Evolutionary conservation across 306 rosid species (phyloP).

Genomic region (Malus domestica): DNA sequence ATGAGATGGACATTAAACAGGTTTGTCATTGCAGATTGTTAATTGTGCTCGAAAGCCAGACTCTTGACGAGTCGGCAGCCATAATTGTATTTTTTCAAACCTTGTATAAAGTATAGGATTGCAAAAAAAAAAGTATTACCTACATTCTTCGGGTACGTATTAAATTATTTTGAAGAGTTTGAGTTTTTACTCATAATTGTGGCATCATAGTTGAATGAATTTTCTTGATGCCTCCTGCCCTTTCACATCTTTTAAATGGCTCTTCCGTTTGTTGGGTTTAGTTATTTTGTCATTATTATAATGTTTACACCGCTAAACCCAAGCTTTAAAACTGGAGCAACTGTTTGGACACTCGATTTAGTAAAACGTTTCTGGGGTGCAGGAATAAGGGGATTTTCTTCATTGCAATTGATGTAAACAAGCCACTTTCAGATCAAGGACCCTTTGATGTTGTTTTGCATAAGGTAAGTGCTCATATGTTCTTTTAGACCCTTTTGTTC

Average conservation of each 20-base stretch:
- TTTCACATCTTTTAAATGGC: no score
- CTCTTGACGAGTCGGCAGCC: neutral
- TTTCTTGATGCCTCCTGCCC: neutral
- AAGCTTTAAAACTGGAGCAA: neutral
- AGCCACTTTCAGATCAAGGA: slow-evolving; percentile 78
- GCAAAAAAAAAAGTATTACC: neutral
- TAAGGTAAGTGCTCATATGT: slow-evolving; percentile 45
- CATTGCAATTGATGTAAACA: slow-evolving; percentile 67
- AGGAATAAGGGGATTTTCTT: slow-evolving; percentile 83
- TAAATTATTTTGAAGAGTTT: neutral
- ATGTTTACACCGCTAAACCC: neutral
- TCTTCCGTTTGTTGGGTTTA: neutral
- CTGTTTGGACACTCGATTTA: neutral
- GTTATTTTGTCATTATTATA: neutral
- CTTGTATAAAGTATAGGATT: neutral
- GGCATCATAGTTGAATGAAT: neutral
- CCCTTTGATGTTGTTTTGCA: slow-evolving; percentile 88
- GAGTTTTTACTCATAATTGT: neutral
- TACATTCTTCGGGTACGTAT: neutral
- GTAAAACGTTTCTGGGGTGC: slow-evolving; percentile 5
- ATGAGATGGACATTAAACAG: neutral
- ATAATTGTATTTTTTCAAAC: neutral
- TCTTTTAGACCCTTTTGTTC: slow-evolving; percentile 1
- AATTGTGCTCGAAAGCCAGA: neutral
- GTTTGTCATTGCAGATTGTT: neutral